phyloP scores from a whole-genome alignment of 2,329 filamentous ascomycete species.

The Ophiostoma sp. region DNA sequence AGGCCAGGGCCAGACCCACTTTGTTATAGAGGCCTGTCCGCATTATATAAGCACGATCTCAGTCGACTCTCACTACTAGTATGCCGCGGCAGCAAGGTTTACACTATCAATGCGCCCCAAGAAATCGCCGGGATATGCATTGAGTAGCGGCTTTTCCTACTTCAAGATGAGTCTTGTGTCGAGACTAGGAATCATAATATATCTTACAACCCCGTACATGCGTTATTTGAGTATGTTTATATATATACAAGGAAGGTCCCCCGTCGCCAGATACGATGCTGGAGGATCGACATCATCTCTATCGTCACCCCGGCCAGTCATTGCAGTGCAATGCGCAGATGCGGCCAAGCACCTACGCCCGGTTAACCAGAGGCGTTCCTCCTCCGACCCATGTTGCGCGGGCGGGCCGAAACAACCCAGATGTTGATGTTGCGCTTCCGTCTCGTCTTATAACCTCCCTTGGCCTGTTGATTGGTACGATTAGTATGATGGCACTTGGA shows the following conservation, averaged over 20 bases:
- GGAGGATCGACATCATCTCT: background rate
- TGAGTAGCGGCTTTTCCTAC: background rate
- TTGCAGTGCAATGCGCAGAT: background rate
- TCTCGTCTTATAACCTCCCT: constrained; percentile 87
- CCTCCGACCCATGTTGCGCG: constrained; percentile 87
- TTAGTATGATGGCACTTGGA: constrained; percentile 29
- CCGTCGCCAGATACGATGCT: background rate
- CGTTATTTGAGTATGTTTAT: constrained; percentile 2
- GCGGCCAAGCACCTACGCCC: background rate
- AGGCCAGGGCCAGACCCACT: no score
- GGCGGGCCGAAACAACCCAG: constrained; percentile 76
- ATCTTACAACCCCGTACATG: constrained; percentile 4
- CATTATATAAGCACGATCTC: no score
- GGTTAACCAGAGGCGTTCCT: constrained; percentile 40
- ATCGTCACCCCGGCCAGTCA: background rate
- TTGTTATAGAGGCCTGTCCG: no score
- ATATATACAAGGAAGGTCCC: background rate
- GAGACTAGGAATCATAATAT: background rate
- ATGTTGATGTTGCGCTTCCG: constrained; percentile 85
- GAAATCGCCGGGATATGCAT: no score
- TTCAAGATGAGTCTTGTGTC: background rate
- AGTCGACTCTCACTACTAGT: no score
- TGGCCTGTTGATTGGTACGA: constrained; percentile 46
- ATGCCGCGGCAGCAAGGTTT: no score
- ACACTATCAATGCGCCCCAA: no score